A percentile compares a stretch with the other conserved stretches of the same genome.
Conservation (phyloP, 2,329 filamentous ascomycete genomes). For the Microdochium trichocladiopsis region DNA sequence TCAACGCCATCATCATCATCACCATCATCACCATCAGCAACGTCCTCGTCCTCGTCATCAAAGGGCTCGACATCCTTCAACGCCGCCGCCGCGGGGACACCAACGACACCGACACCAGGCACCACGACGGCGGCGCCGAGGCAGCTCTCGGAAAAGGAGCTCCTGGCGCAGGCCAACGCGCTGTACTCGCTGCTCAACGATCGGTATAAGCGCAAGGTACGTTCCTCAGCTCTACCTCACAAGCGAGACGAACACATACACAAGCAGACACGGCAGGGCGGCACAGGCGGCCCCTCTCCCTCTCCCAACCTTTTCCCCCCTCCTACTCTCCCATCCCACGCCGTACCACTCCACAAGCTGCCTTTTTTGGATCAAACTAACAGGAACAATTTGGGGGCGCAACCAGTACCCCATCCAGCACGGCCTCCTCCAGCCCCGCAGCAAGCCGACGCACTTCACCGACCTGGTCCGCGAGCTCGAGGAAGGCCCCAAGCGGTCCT, state of each 20-base stretch:
- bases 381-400: too few species aligned
- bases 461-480: slow-evolving; percentile 57
- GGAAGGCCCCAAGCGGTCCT: slow-evolving; percentile 51
- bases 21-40: neutral
- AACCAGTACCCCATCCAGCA: slow-evolving; percentile 43
- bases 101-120: neutral
- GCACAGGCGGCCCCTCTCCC: neutral
- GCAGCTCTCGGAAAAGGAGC: slow-evolving; percentile 33
- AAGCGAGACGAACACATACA: too few species aligned
- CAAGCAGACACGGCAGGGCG: neutral
- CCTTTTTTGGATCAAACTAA: too few species aligned
- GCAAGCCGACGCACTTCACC: slow-evolving; percentile 57
- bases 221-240: slow-evolving; percentile 7
- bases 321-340: too few species aligned
- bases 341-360: too few species aligned
- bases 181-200: slow-evolving; percentile 52
- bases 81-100: neutral
- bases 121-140: slow-evolving; percentile 1
- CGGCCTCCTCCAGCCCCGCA: slow-evolving; percentile 47
- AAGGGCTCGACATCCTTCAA: neutral
- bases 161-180: slow-evolving; percentile 51
- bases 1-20: neutral
- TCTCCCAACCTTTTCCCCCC: neutral
- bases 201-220: slow-evolving; percentile 49
- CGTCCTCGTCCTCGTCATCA: neutral